These are phyloP conservation scores for Urochloa ruziziensis DNA, from an alignment of 176 grass and related monocot species.

Conservation along the genomic window DNA sequence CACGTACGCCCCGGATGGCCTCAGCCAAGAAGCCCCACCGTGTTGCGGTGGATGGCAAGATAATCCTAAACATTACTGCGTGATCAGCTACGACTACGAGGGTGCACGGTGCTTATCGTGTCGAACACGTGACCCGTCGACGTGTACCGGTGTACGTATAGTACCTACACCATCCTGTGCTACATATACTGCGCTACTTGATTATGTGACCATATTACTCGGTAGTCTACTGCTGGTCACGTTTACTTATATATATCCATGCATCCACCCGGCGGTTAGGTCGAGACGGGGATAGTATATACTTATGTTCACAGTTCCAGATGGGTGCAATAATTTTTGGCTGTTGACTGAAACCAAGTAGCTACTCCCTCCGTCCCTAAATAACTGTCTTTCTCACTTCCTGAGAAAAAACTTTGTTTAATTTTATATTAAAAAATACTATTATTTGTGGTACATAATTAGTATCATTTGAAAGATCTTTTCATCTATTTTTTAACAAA, in stretches of 20 bases:
- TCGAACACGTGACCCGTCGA: not conserved
- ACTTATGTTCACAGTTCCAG: not conserved
- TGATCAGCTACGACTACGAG: not conserved
- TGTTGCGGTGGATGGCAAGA: not conserved
- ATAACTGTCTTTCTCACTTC: too few relatives aligned
- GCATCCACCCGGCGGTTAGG: too few relatives aligned
- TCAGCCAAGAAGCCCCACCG: not conserved
- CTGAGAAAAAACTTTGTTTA: too few relatives aligned
- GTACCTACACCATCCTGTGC: not conserved
- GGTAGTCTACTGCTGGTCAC: not conserved
- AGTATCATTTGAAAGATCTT: too few relatives aligned
- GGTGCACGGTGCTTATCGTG: not conserved
- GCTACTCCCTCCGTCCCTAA: too few relatives aligned
- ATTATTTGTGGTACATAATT: too few relatives aligned
- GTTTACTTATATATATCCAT: not conserved
- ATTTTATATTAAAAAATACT: too few relatives aligned
- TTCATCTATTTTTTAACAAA: too few relatives aligned
- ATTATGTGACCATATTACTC: not conserved
- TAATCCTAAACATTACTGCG: not conserved
- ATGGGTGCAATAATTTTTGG: too few relatives aligned
- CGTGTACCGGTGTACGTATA: too few relatives aligned
- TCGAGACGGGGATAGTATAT: too few relatives aligned
- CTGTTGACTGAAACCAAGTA: too few relatives aligned
- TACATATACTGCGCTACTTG: not conserved
- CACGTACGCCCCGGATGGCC: not conserved